Conservation (phyloP, 192 early-diverging fungal species). For the Gigaspora rosea region DNA sequence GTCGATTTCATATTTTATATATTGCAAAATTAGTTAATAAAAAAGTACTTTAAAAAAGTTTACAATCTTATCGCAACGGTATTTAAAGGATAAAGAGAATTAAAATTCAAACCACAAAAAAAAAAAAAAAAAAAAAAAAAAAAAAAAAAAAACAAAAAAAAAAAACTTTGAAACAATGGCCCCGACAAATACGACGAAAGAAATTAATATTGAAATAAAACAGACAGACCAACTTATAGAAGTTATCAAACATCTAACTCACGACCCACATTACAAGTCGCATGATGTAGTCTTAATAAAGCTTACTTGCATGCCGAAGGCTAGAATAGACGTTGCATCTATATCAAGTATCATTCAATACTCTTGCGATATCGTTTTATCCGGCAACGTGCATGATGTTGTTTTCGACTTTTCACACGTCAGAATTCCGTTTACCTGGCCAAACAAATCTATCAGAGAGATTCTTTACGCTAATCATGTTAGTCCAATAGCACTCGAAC, state of each 20-base stretch:
- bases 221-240: background rate
- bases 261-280: background rate
- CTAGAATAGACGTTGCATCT: constrained; percentile 22
- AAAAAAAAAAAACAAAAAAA: too few relatives aligned
- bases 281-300: constrained; percentile 5
- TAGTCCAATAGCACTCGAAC: constrained; percentile 21
- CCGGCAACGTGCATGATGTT: constrained; percentile 14
- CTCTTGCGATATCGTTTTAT: constrained; percentile 9
- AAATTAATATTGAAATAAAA: background rate
- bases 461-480: constrained; percentile 6
- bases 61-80: too few relatives aligned
- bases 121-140: too few relatives aligned
- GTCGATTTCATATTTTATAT: too few relatives aligned
- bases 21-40: too few relatives aligned
- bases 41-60: too few relatives aligned
- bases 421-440: constrained; percentile 24
- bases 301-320: constrained; percentile 11
- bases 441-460: constrained; percentile 24
- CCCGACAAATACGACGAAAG: constrained; percentile 15
- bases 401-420: constrained; percentile 3
- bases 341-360: constrained; percentile 25
- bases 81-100: too few relatives aligned
- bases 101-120: too few relatives aligned
- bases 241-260: background rate
- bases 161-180: background rate